Evolutionary conservation across 2,329 filamentous ascomycete genomes (phyloP).

Genomic region (Immersiporthe knoxdaviesiana): DNA sequence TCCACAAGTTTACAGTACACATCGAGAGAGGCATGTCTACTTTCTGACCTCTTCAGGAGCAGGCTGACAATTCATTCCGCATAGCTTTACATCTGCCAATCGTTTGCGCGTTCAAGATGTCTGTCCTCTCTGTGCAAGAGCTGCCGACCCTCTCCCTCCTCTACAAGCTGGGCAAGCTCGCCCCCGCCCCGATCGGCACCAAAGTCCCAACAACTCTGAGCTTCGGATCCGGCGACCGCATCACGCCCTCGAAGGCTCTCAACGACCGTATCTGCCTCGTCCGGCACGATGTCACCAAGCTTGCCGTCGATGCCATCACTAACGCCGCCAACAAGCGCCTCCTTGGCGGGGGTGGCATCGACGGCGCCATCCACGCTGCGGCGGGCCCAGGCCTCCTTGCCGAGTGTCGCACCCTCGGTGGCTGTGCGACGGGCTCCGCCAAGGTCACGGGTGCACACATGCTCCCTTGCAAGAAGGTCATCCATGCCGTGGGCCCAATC

Average conservation of each 20-base stretch:
- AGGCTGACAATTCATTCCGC: not conserved
- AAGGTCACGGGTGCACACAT: conserved; percentile 81
- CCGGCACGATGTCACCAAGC: conserved; percentile 78
- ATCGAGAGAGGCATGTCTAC: not conserved
- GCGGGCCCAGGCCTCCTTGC: conserved; percentile 70
- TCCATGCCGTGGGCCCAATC: conserved; percentile 88
- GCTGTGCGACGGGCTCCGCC: conserved; percentile 76
- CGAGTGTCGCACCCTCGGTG: conserved; percentile 73
- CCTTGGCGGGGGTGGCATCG: conserved; percentile 87
- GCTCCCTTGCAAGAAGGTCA: conserved; percentile 77
- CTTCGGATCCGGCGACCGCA: conserved; percentile 33
- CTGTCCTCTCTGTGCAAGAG: conserved; percentile 50
- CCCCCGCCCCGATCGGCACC: conserved; percentile 29
- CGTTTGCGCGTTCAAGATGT: conserved; percentile 37
- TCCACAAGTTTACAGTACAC: not conserved
- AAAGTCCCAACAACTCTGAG: conserved; percentile 31
- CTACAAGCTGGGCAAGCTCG: conserved; percentile 62
- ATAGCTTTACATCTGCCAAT: not conserved
- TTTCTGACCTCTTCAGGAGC: conserved; percentile 1
- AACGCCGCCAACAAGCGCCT: conserved; percentile 86
- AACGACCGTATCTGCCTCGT: conserved; percentile 75
- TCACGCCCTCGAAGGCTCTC: conserved; percentile 51
- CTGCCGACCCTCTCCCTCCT: conserved; percentile 68
- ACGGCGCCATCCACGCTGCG: conserved; percentile 82
- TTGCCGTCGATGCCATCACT: conserved; percentile 81